Evolutionary conservation across 192 early-diverging fungal genomes (phyloP), one percentile per base, ranked within the genome.

Genomic region (Gaertneriomyces sp.): DNA sequence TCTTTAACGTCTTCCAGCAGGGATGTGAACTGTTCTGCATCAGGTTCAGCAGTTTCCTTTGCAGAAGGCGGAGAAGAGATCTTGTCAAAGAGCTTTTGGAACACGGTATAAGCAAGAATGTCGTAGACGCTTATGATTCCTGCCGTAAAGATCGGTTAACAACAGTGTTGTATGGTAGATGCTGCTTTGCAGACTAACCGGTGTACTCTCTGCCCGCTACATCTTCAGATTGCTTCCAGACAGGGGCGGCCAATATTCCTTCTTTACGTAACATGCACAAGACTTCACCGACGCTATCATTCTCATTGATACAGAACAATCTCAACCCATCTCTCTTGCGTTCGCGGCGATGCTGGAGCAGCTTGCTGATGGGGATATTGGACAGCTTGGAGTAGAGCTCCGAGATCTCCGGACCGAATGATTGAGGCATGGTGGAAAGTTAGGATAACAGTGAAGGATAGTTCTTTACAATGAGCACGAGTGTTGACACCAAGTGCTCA

Each of bases 111-210:
- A 0, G 69, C 74, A 1, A 80, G 58, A 47, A 83, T 68, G 59
- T 83, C 81, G 50, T 74, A 79, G 46, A 83, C 64, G 38, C 73
- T 75, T n/a, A 83, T 63, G 49, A 83, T 83, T 14, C 78, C 78
- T 38, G n/a, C 9, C 10, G 10, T 2, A 73, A 2, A 20, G 9
- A 20, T 16, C 25, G 11, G 25, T 11, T 10, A n/a, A 19, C 39
- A 6, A 12, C 12, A 25, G 9, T 66, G 25, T 33, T 33, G 3
- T 3, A 61, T 16, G 44, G 17, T 17, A 55, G 19, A 11, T 17
- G 17, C n/a, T 17, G 38, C 52, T 47, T 16, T 40, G 39, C 66
- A 68, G 16, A 40, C 53, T 17, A n/a, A 59, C n/a, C 58, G 42
- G 58, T 11, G 17, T 41, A 40, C 42, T 59, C 25, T 59, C 17